A percentile compares a stretch with the other conserved stretches of the same genome.
Evolutionary conservation across 208 protist genomes (phyloP).

Genomic region (Porcisia deanei): DNA sequence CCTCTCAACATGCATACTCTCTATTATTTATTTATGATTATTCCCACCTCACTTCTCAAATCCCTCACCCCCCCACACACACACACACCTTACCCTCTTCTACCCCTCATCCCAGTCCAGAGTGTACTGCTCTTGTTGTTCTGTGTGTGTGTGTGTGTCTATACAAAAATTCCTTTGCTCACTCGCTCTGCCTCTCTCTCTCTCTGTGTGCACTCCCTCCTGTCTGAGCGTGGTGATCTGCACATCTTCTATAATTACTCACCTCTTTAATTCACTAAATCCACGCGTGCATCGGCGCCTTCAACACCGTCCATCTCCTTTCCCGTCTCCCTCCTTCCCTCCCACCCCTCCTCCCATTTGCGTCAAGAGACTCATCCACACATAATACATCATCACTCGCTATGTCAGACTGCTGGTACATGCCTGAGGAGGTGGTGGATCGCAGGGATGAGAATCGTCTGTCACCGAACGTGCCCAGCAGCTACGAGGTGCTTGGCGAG

Average conservation of each 20-base stretch:
- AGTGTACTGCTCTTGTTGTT: too few species aligned
- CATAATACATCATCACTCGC: background rate
- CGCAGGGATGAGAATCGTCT: conserved; percentile 53
- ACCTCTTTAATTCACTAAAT: too few species aligned
- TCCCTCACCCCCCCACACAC: background rate
- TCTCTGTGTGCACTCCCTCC: too few species aligned
- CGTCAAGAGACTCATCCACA: background rate
- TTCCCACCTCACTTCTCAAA: background rate
- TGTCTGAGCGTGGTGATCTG: too few species aligned
- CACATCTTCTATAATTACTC: too few species aligned
- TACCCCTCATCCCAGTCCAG: background rate
- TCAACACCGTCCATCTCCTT: background rate
- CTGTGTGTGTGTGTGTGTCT: too few species aligned
- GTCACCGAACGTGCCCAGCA: conserved; percentile 42
- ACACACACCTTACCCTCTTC: background rate
- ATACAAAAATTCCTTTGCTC: too few species aligned
- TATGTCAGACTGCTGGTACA: conserved; percentile 69
- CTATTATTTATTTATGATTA: background rate
- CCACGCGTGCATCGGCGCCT: background rate
- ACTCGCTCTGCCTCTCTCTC: too few species aligned
- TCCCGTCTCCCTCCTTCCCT: background rate
- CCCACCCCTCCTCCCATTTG: background rate
- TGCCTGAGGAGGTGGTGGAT: conserved; percentile 44
- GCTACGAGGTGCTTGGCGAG: conserved; percentile 42
- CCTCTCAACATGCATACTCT: conserved; percentile 1